These are phyloP conservation scores for Chrysoporthe puriensis DNA, from an alignment of 2,329 filamentous ascomycete species.

Conservation along the genomic window DNA sequence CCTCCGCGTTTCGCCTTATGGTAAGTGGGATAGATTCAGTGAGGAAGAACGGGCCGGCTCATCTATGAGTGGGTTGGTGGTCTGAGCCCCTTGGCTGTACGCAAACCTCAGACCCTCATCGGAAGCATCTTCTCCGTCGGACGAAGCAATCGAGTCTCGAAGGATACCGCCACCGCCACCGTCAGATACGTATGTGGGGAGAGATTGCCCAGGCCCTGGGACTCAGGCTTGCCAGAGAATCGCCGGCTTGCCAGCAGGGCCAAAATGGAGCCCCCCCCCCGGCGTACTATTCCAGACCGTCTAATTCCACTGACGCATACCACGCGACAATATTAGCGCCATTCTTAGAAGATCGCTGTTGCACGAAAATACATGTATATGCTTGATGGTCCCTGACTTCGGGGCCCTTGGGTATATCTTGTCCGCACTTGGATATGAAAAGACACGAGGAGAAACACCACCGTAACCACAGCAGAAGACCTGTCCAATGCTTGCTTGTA, in stretches of 20 bases:
- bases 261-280: not conserved
- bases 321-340: not conserved
- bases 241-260: no score
- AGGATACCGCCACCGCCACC: constrained; percentile 44
- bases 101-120: constrained; percentile 59
- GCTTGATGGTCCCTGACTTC: not conserved
- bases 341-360: not conserved
- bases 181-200: no score
- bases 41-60: constrained; percentile 36
- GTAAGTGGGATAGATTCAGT: constrained; percentile 35
- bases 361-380: not conserved
- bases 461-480: constrained; percentile 4
- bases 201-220: no score
- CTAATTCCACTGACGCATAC: not conserved
- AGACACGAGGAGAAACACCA: not conserved
- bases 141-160: constrained; percentile 77
- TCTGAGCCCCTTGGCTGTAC: not conserved
- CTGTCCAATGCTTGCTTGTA: constrained; percentile 20
- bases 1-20: constrained; percentile 35
- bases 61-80: constrained; percentile 13
- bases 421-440: not conserved
- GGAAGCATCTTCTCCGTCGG: constrained; percentile 79
- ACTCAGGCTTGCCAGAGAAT: no score
- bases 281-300: not conserved
- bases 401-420: constrained; percentile 10